A percentile compares a stretch with the other conserved stretches of the same genome.
These are phyloP conservation scores for Hanseniaspora valbyensis DNA, from an alignment of 805 yeast genomes.

Conservation along the genomic window DNA sequence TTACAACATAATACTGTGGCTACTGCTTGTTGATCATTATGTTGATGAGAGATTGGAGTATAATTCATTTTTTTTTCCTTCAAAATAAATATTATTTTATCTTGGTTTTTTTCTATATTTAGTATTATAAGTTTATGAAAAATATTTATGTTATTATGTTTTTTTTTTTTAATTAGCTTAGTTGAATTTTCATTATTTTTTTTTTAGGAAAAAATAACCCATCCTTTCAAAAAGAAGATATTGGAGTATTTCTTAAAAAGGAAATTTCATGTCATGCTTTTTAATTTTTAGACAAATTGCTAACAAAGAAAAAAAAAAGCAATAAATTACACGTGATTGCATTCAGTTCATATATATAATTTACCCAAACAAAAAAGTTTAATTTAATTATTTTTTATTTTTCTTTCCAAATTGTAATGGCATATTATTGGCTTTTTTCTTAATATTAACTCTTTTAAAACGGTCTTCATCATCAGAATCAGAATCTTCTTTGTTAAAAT, in stretches of 20 bases:
- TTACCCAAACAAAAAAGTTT: no score
- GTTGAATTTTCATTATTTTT: neutral
- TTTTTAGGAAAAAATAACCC: neutral
- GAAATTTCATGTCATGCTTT: no score
- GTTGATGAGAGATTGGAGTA: constrained; percentile 30
- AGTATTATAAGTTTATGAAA: no score
- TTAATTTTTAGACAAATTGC: no score
- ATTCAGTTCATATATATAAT: neutral
- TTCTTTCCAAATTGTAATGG: constrained; percentile 22
- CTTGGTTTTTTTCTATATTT: neutral
- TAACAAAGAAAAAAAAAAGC: constrained; percentile 1
- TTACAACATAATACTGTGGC: constrained; percentile 94
- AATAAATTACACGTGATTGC: neutral
- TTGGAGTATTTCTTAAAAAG: neutral
- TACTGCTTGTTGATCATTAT: constrained; percentile 30
- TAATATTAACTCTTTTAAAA: constrained; percentile 17
- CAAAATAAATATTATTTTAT: neutral
- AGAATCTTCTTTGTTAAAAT: neutral
- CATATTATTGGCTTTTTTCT: constrained; percentile 24
- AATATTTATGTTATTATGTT: no score
- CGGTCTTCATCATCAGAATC: constrained; percentile 18
- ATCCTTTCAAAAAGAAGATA: neutral
- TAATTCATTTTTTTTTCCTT: constrained; percentile 29
- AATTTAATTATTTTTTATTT: constrained; percentile 15
- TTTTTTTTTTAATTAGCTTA: neutral